Evolutionary conservation across 2,329 filamentous ascomycete species (phyloP).

Genomic region (Didymella pomorum): DNA sequence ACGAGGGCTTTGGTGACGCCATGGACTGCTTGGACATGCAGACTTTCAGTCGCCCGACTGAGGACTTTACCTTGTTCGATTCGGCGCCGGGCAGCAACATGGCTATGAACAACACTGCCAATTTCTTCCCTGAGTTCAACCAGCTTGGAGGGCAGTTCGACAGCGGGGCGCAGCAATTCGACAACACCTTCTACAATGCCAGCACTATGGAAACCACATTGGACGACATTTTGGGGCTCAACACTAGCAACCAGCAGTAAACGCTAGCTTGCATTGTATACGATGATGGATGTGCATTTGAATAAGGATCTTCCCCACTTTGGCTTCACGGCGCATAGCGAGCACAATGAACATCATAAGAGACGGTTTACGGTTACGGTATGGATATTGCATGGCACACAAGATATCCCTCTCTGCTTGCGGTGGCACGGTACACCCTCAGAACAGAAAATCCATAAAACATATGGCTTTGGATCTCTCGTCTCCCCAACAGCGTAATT

Average conservation of each 20-base stretch:
- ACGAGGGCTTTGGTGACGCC: conserved; percentile 72
- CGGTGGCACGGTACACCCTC: conserved; percentile 26
- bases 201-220: conserved; percentile 31
- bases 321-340: conserved; percentile 26
- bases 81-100: conserved; percentile 34
- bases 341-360: conserved; percentile 26
- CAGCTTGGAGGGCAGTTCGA: conserved; percentile 51
- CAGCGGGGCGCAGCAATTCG: conserved; percentile 30
- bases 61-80: conserved; percentile 71
- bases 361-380: conserved; percentile 22
- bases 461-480: conserved; percentile 38
- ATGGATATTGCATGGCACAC: conserved; percentile 26
- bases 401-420: conserved; percentile 29
- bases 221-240: conserved; percentile 42
- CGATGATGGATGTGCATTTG: conserved; percentile 32
- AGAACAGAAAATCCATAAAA: conserved; percentile 50
- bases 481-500: conserved; percentile 30
- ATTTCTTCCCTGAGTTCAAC: conserved; percentile 52
- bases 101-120: conserved; percentile 35
- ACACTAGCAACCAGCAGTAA: conserved; percentile 35
- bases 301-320: conserved; percentile 29
- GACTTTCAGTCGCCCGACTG: conserved; percentile 44
- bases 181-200: conserved; percentile 39
- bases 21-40: conserved; percentile 40
- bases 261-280: conserved; percentile 25